phyloP scores from a whole-genome alignment of 495 filamentous ascomycete genomes.

The Tuber indicum region DNA sequence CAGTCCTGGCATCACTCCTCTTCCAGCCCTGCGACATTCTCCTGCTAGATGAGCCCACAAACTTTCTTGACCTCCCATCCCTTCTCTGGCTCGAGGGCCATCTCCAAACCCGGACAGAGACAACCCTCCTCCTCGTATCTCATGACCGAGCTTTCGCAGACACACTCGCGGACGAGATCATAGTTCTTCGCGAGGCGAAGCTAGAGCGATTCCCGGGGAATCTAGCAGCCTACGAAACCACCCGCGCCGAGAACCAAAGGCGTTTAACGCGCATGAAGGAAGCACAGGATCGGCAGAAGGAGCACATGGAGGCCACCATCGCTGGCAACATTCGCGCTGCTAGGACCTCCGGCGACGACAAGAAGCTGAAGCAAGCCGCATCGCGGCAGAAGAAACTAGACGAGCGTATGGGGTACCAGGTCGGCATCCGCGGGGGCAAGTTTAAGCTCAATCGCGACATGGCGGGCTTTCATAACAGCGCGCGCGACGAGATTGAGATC shows the following conservation, averaged over 20 bases:
- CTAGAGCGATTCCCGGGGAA: conserved; percentile 65
- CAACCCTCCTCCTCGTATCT: conserved; percentile 61
- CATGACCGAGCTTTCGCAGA: conserved; percentile 73
- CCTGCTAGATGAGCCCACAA: conserved; percentile 82
- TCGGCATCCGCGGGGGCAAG: conserved; percentile 59
- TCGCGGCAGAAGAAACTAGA: conserved; percentile 74
- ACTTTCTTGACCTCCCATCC: conserved; percentile 73
- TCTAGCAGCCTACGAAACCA: conserved; percentile 59
- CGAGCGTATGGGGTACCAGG: conserved; percentile 67
- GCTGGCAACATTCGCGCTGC: conserved; percentile 61
- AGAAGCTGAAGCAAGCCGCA: conserved; percentile 70
- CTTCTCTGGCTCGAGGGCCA: conserved; percentile 76
- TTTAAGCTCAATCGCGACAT: conserved; percentile 76
- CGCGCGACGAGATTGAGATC: conserved; percentile 62
- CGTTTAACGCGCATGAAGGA: conserved; percentile 65
- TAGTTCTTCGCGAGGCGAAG: conserved; percentile 62
- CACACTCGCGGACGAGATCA: conserved; percentile 65
- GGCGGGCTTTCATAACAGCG: conserved; percentile 52
- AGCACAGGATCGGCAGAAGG: conserved; percentile 66
- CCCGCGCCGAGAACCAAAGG: conserved; percentile 58
- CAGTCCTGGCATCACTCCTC: conserved; percentile 59
- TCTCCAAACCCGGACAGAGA: conserved; percentile 49
- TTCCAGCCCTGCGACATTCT: conserved; percentile 68
- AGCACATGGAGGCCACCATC: conserved; percentile 70
- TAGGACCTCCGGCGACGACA: conserved; percentile 67